Evolutionary conservation across 1,284 basidiomycete genomes (phyloP), one percentile per base, ranked within the genome.

Genomic region (Exobasidium rhododendri): DNA sequence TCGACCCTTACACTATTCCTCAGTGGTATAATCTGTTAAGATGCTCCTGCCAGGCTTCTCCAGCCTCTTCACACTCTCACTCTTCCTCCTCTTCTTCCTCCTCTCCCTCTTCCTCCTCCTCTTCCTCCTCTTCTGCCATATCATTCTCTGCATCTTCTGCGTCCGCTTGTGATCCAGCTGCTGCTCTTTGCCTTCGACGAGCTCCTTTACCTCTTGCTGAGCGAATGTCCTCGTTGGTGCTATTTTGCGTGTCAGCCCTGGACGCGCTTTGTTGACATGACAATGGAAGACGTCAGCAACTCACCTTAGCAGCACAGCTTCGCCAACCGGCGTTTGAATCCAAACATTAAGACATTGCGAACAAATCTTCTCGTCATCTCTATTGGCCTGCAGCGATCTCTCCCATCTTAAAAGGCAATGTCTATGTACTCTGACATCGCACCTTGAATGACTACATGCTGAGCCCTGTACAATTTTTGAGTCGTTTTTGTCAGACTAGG

Each of bases 41-140:
- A n/a, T n/a, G n/a, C n/a, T n/a, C n/a, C n/a, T n/a, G n/a, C n/a
- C n/a, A n/a, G n/a, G n/a, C 64, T 17, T 58, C 65, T 7, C 62
- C 56, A 24, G 29, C 26, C 30, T 53, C 31, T 45, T 52, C 50
- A 43, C 29, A 6, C 11, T 29, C 47, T 30, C 20, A 10, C 57
- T 26, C 52, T 30, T 55, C 51, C 47, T 22, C 45, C 5, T 58
- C 68, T 11, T 68, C 66, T 1, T 63, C 67, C 32, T 49, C 59
- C 26, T 54, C 64, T 13, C 53, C 59, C 17, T 40, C 35, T 17
- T 40, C n/a, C 11, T 29, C 47, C 20, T 32, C 40, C 57, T 26
- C 52, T 30, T 55, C 51, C 47, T 22, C 45, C 5, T 58, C 68
- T 11, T 68, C 66, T 1, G 61, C 67, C 32, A 51, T 59, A 22